A percentile compares a stretch with the other conserved stretches of the same genome.
Conservation (phyloP, 345 rosid species). For the Garcia nutans region DNA sequence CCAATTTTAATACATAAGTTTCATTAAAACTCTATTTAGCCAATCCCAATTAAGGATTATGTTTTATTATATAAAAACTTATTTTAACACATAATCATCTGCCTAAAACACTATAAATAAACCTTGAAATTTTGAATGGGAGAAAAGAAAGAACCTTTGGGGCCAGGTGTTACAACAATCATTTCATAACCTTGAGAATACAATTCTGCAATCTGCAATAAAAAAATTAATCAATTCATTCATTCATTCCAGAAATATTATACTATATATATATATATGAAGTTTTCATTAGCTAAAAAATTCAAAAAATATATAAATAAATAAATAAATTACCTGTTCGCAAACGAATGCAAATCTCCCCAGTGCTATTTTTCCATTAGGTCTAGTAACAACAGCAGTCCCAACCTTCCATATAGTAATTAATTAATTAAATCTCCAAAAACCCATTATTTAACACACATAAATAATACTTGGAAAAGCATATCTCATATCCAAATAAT, state of each 20-base stretch:
- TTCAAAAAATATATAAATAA: background rate
- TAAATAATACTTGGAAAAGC: background rate
- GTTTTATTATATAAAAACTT: no score
- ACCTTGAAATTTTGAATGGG: background rate
- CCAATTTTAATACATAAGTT: no score
- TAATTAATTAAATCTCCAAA: background rate
- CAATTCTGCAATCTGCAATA: slow-evolving; percentile 65
- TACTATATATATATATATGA: no score
- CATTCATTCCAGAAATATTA: slow-evolving; percentile 14
- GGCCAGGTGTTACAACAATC: slow-evolving; percentile 84
- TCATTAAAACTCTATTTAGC: no score
- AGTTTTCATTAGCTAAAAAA: no score
- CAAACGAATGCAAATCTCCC: slow-evolving; percentile 95
- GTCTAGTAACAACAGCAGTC: slow-evolving; percentile 92
- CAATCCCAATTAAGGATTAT: no score
- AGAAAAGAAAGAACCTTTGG: slow-evolving; percentile 34
- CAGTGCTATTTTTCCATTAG: slow-evolving; percentile 86
- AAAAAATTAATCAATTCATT: no score
- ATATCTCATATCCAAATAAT: no score
- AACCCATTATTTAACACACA: no score
- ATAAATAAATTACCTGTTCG: slow-evolving; percentile 58
- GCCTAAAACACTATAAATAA: no score
- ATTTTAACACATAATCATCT: background rate
- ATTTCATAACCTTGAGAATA: slow-evolving; percentile 79
- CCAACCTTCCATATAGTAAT: slow-evolving; percentile 61